Percentiles rank a stretch among this genome's conserved stretches.
Conservation (phyloP, 805 yeast species). For the Kodamaea laetipori region DNA sequence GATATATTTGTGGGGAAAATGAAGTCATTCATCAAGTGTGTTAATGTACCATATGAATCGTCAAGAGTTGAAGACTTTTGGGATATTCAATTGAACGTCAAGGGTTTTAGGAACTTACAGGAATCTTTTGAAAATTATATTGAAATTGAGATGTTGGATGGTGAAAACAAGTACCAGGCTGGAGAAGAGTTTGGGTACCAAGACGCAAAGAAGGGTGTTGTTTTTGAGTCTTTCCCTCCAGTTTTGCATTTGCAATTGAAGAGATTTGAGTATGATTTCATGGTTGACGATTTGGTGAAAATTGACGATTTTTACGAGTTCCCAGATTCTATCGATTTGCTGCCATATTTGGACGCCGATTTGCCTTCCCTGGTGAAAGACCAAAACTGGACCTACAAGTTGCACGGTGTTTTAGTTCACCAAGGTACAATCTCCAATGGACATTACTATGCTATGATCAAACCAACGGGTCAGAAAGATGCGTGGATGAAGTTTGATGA, state of each 20-base stretch:
- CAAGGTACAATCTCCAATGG: conserved; percentile 96
- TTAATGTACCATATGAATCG: conserved; percentile 90
- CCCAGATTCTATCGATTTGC: conserved; percentile 78
- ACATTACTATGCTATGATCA: conserved; percentile 92
- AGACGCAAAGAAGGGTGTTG: conserved; percentile 96
- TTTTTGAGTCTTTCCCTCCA: conserved; percentile 86
- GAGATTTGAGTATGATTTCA: conserved; percentile 91
- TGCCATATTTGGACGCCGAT: conserved; percentile 72
- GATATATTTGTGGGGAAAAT: conserved; percentile 93
- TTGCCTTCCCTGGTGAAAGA: conserved; percentile 39
- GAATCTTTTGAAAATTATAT: conserved; percentile 85
- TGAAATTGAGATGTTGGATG: conserved; percentile 84
- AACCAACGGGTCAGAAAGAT: conserved; percentile 64
- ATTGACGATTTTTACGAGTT: conserved; percentile 91
- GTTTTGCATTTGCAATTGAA: conserved; percentile 92
- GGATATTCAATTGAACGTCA: conserved; percentile 96
- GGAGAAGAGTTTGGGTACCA: conserved; percentile 82
- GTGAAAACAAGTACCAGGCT: conserved; percentile 95
- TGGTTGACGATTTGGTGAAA: conserved; percentile 83
- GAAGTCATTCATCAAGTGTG: conserved; percentile 92
- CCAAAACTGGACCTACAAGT: conserved; percentile 73
- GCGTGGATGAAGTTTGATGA: conserved; percentile 93
- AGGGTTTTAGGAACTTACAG: conserved; percentile 68
- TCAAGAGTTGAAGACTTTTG: conserved; percentile 92
- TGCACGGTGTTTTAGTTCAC: conserved; percentile 95